Percentiles rank a stretch among this genome's conserved stretches.
These are phyloP conservation scores for Lophiotrema nucula DNA, from an alignment of 495 filamentous ascomycete species.

Conservation along the genomic window DNA sequence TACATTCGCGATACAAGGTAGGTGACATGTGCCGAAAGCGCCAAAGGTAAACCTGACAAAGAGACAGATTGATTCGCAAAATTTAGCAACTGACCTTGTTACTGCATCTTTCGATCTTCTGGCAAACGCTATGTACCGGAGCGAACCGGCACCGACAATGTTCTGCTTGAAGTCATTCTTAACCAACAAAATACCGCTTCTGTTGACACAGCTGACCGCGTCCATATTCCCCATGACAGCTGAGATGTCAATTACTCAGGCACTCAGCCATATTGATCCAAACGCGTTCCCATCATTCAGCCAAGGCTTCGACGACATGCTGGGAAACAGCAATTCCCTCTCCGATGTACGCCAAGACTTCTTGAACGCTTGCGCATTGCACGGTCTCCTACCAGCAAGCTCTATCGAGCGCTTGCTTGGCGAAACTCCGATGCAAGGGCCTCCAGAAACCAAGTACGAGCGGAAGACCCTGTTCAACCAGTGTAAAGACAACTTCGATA, in stretches of 20 bases:
- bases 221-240: slow-evolving; percentile 65
- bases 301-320: slow-evolving; percentile 72
- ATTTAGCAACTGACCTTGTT: slow-evolving; percentile 69
- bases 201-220: slow-evolving; percentile 63
- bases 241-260: slow-evolving; percentile 77
- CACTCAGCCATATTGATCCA: slow-evolving; percentile 70
- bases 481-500: slow-evolving; percentile 68
- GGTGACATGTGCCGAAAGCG: slow-evolving; percentile 19
- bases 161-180: slow-evolving; percentile 86
- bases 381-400: slow-evolving; percentile 72
- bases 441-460: slow-evolving; percentile 70
- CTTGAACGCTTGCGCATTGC: slow-evolving; percentile 84
- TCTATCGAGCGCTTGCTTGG: slow-evolving; percentile 80
- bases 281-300: slow-evolving; percentile 79
- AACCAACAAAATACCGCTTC: slow-evolving; percentile 85
- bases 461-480: slow-evolving; percentile 74
- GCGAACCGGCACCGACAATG: slow-evolving; percentile 67
- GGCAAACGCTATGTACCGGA: slow-evolving; percentile 79
- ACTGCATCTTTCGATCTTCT: slow-evolving; percentile 85
- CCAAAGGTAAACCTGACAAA: slow-evolving; percentile 4
- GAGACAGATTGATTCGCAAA: slow-evolving; percentile 29
- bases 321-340: slow-evolving; percentile 67
- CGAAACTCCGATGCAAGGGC: slow-evolving; percentile 78
- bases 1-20: slow-evolving; percentile 79
- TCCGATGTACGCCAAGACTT: slow-evolving; percentile 88